Conservation (phyloP, 352 stramenopile species). For the Phytophthora sp. region DNA sequence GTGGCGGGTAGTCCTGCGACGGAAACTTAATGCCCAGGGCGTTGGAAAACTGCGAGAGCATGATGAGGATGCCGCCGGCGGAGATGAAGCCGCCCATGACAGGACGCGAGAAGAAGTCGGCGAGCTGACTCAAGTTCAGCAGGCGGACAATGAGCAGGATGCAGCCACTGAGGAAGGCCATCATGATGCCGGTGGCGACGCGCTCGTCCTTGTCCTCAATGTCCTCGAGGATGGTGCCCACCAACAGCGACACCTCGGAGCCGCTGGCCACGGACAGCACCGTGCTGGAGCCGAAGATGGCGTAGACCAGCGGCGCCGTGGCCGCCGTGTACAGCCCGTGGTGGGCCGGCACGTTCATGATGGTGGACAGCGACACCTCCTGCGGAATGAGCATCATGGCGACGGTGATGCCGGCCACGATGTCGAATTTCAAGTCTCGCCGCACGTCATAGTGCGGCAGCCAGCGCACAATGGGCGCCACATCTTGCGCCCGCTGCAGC, state of each 20-base stretch:
- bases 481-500: constrained; percentile 3
- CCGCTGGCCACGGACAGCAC: constrained; percentile 83
- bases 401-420: constrained; percentile 41
- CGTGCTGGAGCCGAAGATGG: constrained; percentile 72
- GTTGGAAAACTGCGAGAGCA: constrained; percentile 82
- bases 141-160: constrained; percentile 77
- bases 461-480: constrained; percentile 39
- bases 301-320: constrained; percentile 80
- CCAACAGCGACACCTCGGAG: constrained; percentile 56
- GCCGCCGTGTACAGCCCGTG: constrained; percentile 90
- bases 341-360: constrained; percentile 76
- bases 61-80: constrained; percentile 87
- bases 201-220: constrained; percentile 43
- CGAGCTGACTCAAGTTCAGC: constrained; percentile 78
- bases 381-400: constrained; percentile 87
- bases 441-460: constrained; percentile 43
- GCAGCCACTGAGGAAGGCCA: constrained; percentile 76
- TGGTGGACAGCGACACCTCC: constrained; percentile 77
- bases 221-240: constrained; percentile 53
- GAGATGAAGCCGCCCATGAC: constrained; percentile 91
- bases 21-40: constrained; percentile 73
- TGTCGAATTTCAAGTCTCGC: constrained; percentile 36
- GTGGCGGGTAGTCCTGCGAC: constrained; percentile 46
- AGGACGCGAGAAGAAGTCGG: constrained; percentile 87
- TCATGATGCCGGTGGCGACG: constrained; percentile 46